Base-by-base conservation (phyloP, 2,329 filamentous ascomycete genomes). In the Ceratocystis papillata region DNA sequence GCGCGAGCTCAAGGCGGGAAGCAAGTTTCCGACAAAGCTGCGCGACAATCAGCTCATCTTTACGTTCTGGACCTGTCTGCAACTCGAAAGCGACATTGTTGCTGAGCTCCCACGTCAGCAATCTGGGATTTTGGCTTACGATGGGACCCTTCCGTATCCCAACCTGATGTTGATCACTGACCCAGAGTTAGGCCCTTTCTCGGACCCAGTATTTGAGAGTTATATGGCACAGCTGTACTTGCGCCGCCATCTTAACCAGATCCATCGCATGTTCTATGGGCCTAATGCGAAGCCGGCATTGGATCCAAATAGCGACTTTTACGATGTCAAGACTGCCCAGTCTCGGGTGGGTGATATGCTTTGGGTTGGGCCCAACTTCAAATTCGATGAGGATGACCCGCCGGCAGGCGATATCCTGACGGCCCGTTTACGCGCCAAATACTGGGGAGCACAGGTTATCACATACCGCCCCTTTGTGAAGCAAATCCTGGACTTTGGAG, bases 71-170 rank as follows among this genome's bases (percentile, higher is more conserved):
- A 94, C 92, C 6, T 96, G 90, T 73, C 78, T 96, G 69, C 93
- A 97, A 72, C 80, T 97, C 10, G 93, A 97, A 75, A 96, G 91
- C 75, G 93, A 97, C 74, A 90, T 97, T 59, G 81, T 96, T 60
- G 94, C 94, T 2, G 94, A 99, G 75, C 80, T 97, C 67, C 82
- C 79, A 17, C 76, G 84, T 2, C 82, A 83, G 1, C 83, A 83
- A 2, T 86, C 84, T 0, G 81, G 81, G 1, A 81, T 87, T 64
- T 74, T 86, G n/a, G 78, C 77, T 1, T 86, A 82, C 69, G 84
- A 85, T 72, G 79, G 83, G 22, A 79, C 82, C 62, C 85, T 91
- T 76, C 83, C 87, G 7, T 84, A 85, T 72, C 88, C 88, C 1
- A 84, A 85, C 69, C 79, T 79, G 68, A 74, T 74, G 68, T 71